A percentile compares a stretch with the other conserved stretches of the same genome.
phyloP scores from a whole-genome alignment of 805 yeast genomes.

The Candida tallmaniae region DNA sequence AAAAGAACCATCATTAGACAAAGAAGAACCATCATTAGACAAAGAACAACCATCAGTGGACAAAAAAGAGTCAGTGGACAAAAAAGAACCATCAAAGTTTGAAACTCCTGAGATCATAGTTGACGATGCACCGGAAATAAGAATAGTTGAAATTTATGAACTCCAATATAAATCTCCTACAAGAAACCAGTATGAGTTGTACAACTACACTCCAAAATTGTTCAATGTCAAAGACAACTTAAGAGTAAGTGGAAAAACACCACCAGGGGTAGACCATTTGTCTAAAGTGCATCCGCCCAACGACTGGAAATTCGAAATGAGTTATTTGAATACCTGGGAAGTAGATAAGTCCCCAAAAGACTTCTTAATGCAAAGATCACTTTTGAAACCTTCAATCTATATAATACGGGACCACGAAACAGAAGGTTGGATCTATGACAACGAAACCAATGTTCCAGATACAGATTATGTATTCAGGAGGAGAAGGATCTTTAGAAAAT shows the following conservation, averaged over 20 bases:
- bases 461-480: slow-evolving; percentile 50
- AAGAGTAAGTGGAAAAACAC: slow-evolving; percentile 45
- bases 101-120: slow-evolving; percentile 54
- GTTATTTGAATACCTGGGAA: slow-evolving; percentile 55
- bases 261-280: slow-evolving; percentile 57
- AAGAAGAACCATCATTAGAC: slow-evolving; percentile 16
- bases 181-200: slow-evolving; percentile 57
- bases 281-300: slow-evolving; percentile 60
- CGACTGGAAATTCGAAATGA: slow-evolving; percentile 66
- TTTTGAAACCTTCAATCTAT: slow-evolving; percentile 14
- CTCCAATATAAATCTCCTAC: slow-evolving; percentile 62
- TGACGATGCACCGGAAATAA: slow-evolving; percentile 60
- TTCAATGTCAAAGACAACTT: slow-evolving; percentile 49
- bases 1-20: too few species aligned
- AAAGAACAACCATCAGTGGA: slow-evolving; percentile 8
- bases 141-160: slow-evolving; percentile 74
- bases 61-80: slow-evolving; percentile 15
- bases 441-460: slow-evolving; percentile 14
- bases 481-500: slow-evolving; percentile 51
- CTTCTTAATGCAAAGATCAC: slow-evolving; percentile 50
- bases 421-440: slow-evolving; percentile 52
- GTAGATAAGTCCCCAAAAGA: slow-evolving; percentile 49
- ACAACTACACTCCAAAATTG: slow-evolving; percentile 49
- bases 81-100: slow-evolving; percentile 22
- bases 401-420: slow-evolving; percentile 24